Base-by-base conservation (phyloP, 202 grass and related monocot genomes). In the Zoysia matrella region DNA sequence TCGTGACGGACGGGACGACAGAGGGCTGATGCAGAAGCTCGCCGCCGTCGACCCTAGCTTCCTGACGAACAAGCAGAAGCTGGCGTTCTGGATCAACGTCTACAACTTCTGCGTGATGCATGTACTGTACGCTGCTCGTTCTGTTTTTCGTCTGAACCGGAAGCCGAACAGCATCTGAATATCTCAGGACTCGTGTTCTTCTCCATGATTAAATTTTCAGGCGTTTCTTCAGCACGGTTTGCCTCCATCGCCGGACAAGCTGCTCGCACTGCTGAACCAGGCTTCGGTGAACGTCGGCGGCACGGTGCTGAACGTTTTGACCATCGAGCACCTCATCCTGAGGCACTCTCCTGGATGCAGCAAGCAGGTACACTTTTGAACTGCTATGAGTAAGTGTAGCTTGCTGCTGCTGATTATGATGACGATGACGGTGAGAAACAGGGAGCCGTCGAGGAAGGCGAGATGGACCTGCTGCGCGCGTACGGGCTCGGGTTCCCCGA, bases 91-190 rank as follows among this genome's bases (percentile, higher is more conserved):
- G 30, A 36, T 36, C 30, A 36, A 36, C 30, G 81, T 95, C 80
- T 95, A 95, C 89, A 98, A 98, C 79, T 92, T 94, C 80, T 98
- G 90, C 87, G 87, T 95, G 79, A 95, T 98, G 92, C 92, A 98
- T 88, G 95, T 98, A 98, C 48, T 50, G 39, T 78, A 89, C 74
- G 75, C 52, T 74, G 1, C 72, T 44, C 69, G 6, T 18, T 58
- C 80, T 46, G 4, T 1, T 0, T 67, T 65, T 15, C 60, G 10
- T 52, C 36, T 44, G 8, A 66, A 36, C 2, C 14, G 1, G 1
- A 15, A 4, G 0, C 11, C 22, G 36, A 48, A 2, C 7, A 14
- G 11, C 39, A 52, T 44, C 4, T 44, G 8, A 15, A 10, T 36
- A 1, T 8, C 36, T 45, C 53, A 5, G n/a, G n/a, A 47, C 75